Percentiles rank a stretch among this genome's conserved stretches.
Evolutionary conservation across 441 rosid species (phyloP).

Genomic region (Erodium trifolium): DNA sequence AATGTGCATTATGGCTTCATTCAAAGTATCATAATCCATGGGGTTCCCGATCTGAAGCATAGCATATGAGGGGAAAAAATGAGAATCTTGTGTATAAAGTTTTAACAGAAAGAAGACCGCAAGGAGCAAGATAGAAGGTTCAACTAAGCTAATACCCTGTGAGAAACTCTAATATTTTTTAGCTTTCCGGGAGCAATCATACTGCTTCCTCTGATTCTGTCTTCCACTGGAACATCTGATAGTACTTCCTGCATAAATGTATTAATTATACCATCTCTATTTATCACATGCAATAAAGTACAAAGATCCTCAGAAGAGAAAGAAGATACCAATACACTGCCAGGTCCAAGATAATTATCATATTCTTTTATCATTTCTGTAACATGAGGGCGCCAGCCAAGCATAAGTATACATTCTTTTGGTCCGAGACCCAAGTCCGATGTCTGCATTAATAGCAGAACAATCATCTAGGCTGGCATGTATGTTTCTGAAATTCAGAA

Average conservation of each 20-base stretch:
- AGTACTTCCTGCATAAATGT: slow-evolving; percentile 61
- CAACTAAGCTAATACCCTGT: slow-evolving; percentile 40
- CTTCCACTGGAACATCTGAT: slow-evolving; percentile 76
- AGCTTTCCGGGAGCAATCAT: slow-evolving; percentile 37
- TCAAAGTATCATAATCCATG: slow-evolving; percentile 62
- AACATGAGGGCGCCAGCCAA: slow-evolving; percentile 93
- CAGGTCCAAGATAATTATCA: slow-evolving; percentile 95
- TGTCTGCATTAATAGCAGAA: slow-evolving; percentile 38
- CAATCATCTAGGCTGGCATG: slow-evolving; percentile 11
- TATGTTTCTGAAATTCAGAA: background rate
- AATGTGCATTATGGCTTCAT: slow-evolving; percentile 52
- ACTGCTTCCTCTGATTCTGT: slow-evolving; percentile 40
- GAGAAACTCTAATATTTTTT: slow-evolving; percentile 50
- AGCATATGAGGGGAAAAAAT: slow-evolving; percentile 16
- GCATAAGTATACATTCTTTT: slow-evolving; percentile 71
- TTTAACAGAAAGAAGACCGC: no score
- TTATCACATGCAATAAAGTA: background rate
- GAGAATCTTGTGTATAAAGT: background rate
- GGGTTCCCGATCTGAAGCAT: slow-evolving; percentile 73
- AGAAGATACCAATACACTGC: slow-evolving; percentile 68
- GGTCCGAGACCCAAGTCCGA: slow-evolving; percentile 66
- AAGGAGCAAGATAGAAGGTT: background rate
- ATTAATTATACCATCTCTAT: no score
- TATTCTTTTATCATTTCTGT: slow-evolving; percentile 84
- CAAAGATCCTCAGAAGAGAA: slow-evolving; percentile 12